Conservation (phyloP, 768 basidiomycete genomes). For the Leccinum variicolor region DNA sequence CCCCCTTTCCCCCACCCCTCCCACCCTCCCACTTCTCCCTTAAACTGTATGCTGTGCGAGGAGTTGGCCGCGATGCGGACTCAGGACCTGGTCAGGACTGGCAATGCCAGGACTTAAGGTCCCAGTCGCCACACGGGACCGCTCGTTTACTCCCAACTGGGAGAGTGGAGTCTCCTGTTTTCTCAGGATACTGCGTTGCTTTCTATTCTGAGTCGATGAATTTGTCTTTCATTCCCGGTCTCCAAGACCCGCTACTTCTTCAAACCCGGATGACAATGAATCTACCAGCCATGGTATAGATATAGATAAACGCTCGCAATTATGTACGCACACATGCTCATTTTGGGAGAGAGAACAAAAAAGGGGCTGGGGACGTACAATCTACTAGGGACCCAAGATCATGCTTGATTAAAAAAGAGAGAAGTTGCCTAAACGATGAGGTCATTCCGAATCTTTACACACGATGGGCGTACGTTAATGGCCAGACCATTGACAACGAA, state of each 20-base stretch:
- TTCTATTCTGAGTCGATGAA: not conserved
- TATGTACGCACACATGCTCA: not conserved
- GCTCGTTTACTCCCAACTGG: not conserved
- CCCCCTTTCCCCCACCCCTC: not conserved
- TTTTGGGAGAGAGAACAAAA: not conserved
- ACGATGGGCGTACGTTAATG: not conserved
- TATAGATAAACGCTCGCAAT: not conserved
- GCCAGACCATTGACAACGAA: not conserved
- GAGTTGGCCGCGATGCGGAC: not conserved
- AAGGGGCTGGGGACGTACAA: not conserved
- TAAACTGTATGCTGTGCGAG: not conserved
- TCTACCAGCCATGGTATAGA: not conserved
- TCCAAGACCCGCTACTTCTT: not conserved
- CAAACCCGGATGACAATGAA: not conserved
- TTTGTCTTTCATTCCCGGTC: conserved; percentile 10
- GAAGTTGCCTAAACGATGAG: not conserved
- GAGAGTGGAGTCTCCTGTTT: not conserved
- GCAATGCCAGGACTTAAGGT: not conserved
- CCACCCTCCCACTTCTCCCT: not conserved
- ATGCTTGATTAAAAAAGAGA: not conserved
- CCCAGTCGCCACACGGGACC: not conserved
- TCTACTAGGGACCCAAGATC: not conserved
- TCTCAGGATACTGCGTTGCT: not conserved
- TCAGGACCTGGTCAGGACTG: not conserved
- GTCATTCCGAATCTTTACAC: conserved; percentile 7